phyloP scores from a whole-genome alignment of 805 yeast genomes.

The Myxozyma lipomycoides region DNA sequence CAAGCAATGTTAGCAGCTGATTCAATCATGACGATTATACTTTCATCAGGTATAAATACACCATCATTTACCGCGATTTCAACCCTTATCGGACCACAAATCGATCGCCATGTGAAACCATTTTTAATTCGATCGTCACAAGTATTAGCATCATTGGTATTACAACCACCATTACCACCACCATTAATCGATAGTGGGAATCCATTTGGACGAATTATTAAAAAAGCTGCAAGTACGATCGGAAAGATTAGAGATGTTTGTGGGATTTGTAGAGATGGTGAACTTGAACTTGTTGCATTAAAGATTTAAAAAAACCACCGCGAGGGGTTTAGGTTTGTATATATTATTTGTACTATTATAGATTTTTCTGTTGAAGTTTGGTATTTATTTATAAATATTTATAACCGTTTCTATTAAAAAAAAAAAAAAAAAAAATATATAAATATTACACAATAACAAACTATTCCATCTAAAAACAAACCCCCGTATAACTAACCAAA shows the following conservation, averaged over 20 bases:
- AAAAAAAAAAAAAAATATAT: too few relatives aligned
- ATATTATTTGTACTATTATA: conserved; percentile 1
- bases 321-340: too few relatives aligned
- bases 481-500: background rate
- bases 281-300: conserved; percentile 12
- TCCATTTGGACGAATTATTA: conserved; percentile 23
- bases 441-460: background rate
- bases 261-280: conserved; percentile 13
- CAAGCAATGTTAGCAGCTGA: conserved; percentile 42
- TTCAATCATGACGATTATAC: conserved; percentile 26
- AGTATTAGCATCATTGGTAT: conserved; percentile 13
- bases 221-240: conserved; percentile 19
- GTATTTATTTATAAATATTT: background rate
- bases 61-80: background rate
- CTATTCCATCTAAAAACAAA: background rate
- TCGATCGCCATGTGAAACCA: conserved; percentile 6
- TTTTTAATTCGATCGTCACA: conserved; percentile 18
- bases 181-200: conserved; percentile 4
- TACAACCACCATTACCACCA: conserved; percentile 8
- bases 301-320: background rate
- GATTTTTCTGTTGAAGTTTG: conserved; percentile 4
- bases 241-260: conserved; percentile 5
- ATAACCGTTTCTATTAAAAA: background rate
- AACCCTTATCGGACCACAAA: background rate
- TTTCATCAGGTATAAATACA: background rate